Base-by-base conservation (phyloP, 169 alveolate genomes). In the Plasmodium coatneyi region DNA sequence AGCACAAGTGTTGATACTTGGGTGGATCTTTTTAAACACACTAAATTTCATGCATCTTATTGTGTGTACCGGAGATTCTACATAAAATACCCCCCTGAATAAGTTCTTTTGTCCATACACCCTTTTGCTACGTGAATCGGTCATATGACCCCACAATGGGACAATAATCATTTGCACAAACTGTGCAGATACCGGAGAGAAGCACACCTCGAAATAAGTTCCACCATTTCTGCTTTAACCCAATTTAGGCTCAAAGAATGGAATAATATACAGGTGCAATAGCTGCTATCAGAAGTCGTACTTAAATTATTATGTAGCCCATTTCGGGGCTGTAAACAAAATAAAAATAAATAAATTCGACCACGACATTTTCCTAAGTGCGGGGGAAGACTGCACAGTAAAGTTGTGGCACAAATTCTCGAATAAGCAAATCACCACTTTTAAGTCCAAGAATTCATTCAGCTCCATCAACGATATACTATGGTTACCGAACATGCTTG, bases 201-300 rank as follows among this genome's bases (percentile, higher is more conserved):
- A 22, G 2, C 10, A 28, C 30, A 5, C 39, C 39, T 10, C 12
- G 14, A 10, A 28, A 80, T 46, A 1, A 7, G 16, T 49, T 52
- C 5, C 54, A 28, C 66, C 9, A 49, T 30, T 52, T 52, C 49
- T 10, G 2, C 52, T 80, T 80, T 32, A 30, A 28, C 25, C 34
- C 36, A 72, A 30, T 30, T 9, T 79, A 87, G 93, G 93, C n/a
- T 54, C 93, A 87, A 76, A 79, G 54, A 87, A 87, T 79, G 93
- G 93, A 22, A 54, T 87, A 87, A 87, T 87, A 79, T 87, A 87
- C 89, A 41, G 93, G 56, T 87, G 93, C 89, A 87, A 87, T 60
- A 87, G 93, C n/a, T 87, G 93, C 82, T 87, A 87, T 79, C 79
- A 87, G 9, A 87, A 87, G 54, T 87, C 93, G 36, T 87, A 79